Evolutionary conservation across 805 yeast genomes (phyloP).

Genomic region (Isabelozyma rhagii): DNA sequence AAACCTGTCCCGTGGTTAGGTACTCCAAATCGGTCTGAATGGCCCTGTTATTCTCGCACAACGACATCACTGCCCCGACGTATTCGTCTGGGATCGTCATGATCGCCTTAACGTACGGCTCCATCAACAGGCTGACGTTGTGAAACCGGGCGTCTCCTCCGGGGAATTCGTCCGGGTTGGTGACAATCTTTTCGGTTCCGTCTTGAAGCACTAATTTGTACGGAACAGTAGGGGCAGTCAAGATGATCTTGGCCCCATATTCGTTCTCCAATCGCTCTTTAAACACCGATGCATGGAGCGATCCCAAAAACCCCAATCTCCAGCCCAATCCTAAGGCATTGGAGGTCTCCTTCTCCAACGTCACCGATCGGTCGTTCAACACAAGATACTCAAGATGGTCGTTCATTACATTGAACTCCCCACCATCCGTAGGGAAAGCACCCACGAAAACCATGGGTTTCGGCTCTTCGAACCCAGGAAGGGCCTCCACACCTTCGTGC

Average conservation of each 20-base stretch:
- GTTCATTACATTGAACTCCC: conserved; percentile 83
- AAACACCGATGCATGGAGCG: conserved; percentile 92
- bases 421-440: conserved; percentile 94
- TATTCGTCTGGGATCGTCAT: conserved; percentile 92
- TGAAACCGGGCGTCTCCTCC: conserved; percentile 45
- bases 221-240: conserved; percentile 96
- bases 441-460: conserved; percentile 99
- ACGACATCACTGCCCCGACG: conserved; percentile 78
- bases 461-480: conserved; percentile 94
- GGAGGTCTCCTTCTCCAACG: conserved; percentile 85
- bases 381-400: conserved; percentile 88
- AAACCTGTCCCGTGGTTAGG: conserved; percentile 74
- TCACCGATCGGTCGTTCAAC: conserved; percentile 87
- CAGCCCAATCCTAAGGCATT: conserved; percentile 96
- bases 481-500: conserved; percentile 58
- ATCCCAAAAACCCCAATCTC: conserved; percentile 93
- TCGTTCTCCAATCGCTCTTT: conserved; percentile 89
- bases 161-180: conserved; percentile 94
- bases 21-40: conserved; percentile 76
- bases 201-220: conserved; percentile 69
- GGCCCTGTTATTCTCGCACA: conserved; percentile 85
- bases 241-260: conserved; percentile 86
- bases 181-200: conserved; percentile 62
- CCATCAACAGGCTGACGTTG: conserved; percentile 56
- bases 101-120: conserved; percentile 86